Base-by-base conservation (phyloP, 1,284 basidiomycete species). In the Apiotrichum domesticum region DNA sequence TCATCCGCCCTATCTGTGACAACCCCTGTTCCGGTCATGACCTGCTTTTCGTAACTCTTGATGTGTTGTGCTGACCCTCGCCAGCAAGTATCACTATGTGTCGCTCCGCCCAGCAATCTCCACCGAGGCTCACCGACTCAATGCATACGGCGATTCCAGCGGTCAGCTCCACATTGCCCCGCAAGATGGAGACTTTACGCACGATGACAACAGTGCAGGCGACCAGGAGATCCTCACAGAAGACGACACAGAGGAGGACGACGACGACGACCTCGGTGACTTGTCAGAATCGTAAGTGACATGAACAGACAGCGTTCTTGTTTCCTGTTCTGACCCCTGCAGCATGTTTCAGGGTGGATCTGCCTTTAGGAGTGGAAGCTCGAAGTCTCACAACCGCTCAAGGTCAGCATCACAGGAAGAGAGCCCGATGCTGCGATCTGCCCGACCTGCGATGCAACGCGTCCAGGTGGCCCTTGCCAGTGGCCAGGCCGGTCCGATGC, bases 71-170 rank as follows among this genome's bases (percentile, higher is more conserved):
- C n/a, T n/a, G n/a, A n/a, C n/a, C n/a, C n/a, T n/a, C n/a, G n/a
- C n/a, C 53, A 70, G 69, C 39, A 67, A 72, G 55, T 71, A 74
- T 56, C 70, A 70, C 59, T 71, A 68, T 74, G 76, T 74, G 57
- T 72, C 76, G 64, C 89, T 93, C 64, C 85, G 88, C 65, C 90
- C 90, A 52, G 86, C 88, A 15, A 90, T 88, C 44, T 84, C 86
- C 62, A 84, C 87, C 52, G 90, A 93, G 80, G 89, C 88, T 58
- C 88, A 91, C 75, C 88, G 87, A 79, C 81, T 93, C 39, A 90
- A 92, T 74, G 87, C 88, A 63, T 93, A 90, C 75, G 88, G 91
- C 29, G 72, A 73, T 40, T 69, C 68, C 14, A 69, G 66, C 57
- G 69, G 59, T 10, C 58, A 61, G 46, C 59, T 61, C n/a, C 62